phyloP scores from a whole-genome alignment of 1,284 basidiomycete species.

The Termitomyces sp. region DNA sequence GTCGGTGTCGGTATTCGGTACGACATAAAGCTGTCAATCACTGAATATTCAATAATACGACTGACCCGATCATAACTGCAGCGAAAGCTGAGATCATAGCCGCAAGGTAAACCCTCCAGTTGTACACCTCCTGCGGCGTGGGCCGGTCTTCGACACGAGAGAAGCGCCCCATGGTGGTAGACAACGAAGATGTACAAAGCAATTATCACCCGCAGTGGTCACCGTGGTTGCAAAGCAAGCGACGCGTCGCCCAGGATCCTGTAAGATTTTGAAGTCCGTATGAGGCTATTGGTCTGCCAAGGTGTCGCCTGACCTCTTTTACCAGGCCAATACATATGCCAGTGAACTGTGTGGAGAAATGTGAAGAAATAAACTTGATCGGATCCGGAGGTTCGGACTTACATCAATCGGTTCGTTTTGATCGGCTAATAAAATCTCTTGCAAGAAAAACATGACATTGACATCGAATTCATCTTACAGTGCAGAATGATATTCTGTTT shows the following conservation, averaged over 20 bases:
- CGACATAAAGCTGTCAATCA: not conserved
- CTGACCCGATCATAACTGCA: conserved; percentile 39
- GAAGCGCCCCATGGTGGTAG: conserved; percentile 15
- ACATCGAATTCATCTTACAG: too few species aligned
- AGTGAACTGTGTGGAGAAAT: not conserved
- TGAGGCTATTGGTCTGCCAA: not conserved
- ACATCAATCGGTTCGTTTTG: not conserved
- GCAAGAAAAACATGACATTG: too few species aligned
- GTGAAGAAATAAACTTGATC: conserved; percentile 1
- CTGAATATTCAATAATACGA: not conserved
- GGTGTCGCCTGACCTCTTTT: conserved; percentile 4
- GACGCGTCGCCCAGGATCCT: not conserved
- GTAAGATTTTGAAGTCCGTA: not conserved
- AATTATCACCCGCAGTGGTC: conserved; percentile 1
- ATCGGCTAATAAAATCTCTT: too few species aligned
- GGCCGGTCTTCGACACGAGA: conserved; percentile 21
- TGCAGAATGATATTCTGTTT: not conserved
- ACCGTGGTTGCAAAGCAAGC: not conserved
- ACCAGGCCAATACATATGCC: not conserved
- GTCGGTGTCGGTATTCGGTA: not conserved
- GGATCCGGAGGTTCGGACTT: not conserved
- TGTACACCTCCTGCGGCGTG: conserved; percentile 38
- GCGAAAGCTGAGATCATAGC: conserved; percentile 36
- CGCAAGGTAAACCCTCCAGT: conserved; percentile 40
- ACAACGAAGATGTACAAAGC: not conserved